These are phyloP conservation scores for Cadophora luteo-olivacea DNA, from an alignment of 2,329 filamentous ascomycete genomes.

Conservation along the genomic window DNA sequence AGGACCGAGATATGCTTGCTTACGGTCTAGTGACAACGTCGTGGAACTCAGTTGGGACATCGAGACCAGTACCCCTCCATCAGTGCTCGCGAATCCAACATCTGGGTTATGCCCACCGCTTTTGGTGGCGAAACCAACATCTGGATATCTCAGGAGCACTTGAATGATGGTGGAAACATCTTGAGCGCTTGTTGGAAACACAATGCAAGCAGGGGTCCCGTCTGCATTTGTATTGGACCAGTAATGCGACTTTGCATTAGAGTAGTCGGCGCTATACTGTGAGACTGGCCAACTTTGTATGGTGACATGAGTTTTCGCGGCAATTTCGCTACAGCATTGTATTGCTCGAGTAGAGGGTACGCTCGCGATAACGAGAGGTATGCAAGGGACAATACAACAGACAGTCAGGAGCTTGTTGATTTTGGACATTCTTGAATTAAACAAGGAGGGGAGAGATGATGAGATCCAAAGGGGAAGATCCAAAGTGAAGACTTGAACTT, in stretches of 20 bases:
- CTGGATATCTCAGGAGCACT: slow-evolving; percentile 42
- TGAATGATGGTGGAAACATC: slow-evolving; percentile 46
- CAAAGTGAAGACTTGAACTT: background rate
- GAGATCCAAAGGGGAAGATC: background rate
- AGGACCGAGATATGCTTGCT: slow-evolving; percentile 42
- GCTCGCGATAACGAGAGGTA: background rate
- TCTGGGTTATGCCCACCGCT: slow-evolving; percentile 52
- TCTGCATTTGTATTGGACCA: slow-evolving; percentile 46
- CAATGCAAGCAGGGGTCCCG: slow-evolving; percentile 47
- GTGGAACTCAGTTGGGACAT: slow-evolving; percentile 45
- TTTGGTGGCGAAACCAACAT: slow-evolving; percentile 49
- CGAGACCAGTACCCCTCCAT: slow-evolving; percentile 46
- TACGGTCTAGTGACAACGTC: slow-evolving; percentile 36
- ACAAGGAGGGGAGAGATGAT: background rate
- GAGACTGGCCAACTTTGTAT: slow-evolving; percentile 23
- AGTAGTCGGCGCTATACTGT: slow-evolving; percentile 26
- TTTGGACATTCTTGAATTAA: background rate
- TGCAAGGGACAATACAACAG: background rate
- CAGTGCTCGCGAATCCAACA: slow-evolving; percentile 46
- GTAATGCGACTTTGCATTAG: slow-evolving; percentile 40
- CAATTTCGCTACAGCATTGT: slow-evolving; percentile 22
- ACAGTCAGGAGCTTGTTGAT: background rate
- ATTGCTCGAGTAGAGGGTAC: slow-evolving; percentile 14
- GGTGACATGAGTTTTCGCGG: slow-evolving; percentile 9
- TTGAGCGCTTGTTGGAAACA: slow-evolving; percentile 44